Evolutionary conservation across 148 eudicot species (phyloP).

Genomic region (Euryodendron excelsum): DNA sequence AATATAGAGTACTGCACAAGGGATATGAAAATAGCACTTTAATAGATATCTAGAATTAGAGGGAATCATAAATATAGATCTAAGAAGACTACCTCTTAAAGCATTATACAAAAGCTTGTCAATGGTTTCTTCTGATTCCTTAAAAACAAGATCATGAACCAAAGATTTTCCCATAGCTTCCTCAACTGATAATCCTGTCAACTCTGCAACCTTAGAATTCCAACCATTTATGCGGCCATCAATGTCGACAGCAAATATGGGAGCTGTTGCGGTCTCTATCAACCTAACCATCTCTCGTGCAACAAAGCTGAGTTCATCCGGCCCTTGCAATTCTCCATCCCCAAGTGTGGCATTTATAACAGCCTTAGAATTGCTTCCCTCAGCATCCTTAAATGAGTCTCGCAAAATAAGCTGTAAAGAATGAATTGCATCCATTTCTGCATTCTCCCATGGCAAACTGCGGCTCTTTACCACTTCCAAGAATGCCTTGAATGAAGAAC

Average conservation of each 20-base stretch:
- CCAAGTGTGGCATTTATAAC: slow-evolving; percentile 41
- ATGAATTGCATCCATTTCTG: slow-evolving; percentile 95
- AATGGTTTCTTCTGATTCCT: slow-evolving; percentile 67
- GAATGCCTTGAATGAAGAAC: slow-evolving; percentile 86
- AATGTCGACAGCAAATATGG: slow-evolving; percentile 83
- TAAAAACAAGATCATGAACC: slow-evolving; percentile 65
- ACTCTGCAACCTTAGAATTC: slow-evolving; percentile 88
- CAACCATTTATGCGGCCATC: slow-evolving; percentile 85
- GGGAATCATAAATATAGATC: neutral
- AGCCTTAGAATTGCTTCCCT: slow-evolving; percentile 46
- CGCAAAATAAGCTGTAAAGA: slow-evolving; percentile 89
- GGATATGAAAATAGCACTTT: neutral
- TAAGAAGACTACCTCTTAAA: slow-evolving; percentile 56
- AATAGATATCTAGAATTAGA: neutral
- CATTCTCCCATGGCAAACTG: slow-evolving; percentile 90
- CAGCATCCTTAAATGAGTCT: slow-evolving; percentile 61
- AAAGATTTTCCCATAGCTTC: slow-evolving; percentile 93
- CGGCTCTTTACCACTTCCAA: slow-evolving; percentile 83
- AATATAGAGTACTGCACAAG: neutral
- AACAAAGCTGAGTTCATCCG: slow-evolving; percentile 68
- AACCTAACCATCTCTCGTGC: slow-evolving; percentile 92
- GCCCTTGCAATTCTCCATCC: slow-evolving; percentile 55
- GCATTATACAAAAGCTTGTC: slow-evolving; percentile 63
- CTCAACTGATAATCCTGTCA: slow-evolving; percentile 74
- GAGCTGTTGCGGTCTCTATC: slow-evolving; percentile 95